Evolutionary conservation across 2,329 filamentous ascomycete genomes (phyloP).

Genomic region (Aspergillus sergii): DNA sequence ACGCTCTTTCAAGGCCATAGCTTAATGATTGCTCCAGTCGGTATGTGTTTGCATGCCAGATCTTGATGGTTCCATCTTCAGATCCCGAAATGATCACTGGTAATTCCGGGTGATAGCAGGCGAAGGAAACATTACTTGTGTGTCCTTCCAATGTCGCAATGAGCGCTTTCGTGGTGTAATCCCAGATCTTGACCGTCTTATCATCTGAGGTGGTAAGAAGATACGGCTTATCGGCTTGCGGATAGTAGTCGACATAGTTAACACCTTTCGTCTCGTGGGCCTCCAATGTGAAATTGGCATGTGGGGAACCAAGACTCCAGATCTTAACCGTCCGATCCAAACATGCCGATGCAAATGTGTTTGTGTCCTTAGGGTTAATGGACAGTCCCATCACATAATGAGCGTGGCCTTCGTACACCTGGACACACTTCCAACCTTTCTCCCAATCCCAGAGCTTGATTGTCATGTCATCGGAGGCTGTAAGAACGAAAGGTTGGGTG

Average conservation of each 20-base stretch:
- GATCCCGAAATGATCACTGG: constrained; percentile 97
- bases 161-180: constrained; percentile 96
- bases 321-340: constrained; percentile 97
- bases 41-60: constrained; percentile 99
- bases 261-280: constrained; percentile 97
- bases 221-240: constrained; percentile 73
- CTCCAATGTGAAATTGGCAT: constrained; percentile 93
- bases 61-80: constrained; percentile 94
- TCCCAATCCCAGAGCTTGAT: constrained; percentile 99
- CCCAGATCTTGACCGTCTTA: constrained; percentile 96
- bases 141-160: constrained; percentile 97
- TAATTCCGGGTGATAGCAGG: constrained; percentile 94
- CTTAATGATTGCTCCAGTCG: constrained; percentile 92
- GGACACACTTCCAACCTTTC: constrained; percentile 95
- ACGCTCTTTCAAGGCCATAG: constrained; percentile 93
- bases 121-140: constrained; percentile 97
- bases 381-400: constrained; percentile 97
- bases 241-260: constrained; percentile 91
- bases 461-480: constrained; percentile 96
- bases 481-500: constrained; percentile 91
- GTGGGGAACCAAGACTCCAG: constrained; percentile 92
- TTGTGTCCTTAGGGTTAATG: constrained; percentile 97
- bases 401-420: constrained; percentile 93
- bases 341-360: constrained; percentile 90
- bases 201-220: constrained; percentile 96